Conservation (phyloP, 2,329 filamentous ascomycete genomes). For the Uncinocarpus reesii region DNA sequence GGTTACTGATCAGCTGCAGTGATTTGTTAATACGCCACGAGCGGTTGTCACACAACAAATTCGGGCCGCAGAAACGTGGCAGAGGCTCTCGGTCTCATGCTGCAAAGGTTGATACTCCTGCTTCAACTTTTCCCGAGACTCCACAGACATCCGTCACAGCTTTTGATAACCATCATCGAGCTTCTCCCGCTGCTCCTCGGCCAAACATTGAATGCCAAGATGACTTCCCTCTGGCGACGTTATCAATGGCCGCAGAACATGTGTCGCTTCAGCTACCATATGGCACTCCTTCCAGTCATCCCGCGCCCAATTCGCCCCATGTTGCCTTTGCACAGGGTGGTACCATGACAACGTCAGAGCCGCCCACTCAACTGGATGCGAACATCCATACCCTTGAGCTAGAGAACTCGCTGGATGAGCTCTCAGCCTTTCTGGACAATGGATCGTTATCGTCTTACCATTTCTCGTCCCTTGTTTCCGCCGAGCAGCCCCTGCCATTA, state of each 20-base stretch:
- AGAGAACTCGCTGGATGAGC: constrained; percentile 29
- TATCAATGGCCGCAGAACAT: constrained; percentile 36
- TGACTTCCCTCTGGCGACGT: constrained; percentile 30
- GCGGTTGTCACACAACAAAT: constrained; percentile 38
- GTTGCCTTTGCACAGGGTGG: constrained; percentile 3
- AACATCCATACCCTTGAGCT: constrained; percentile 16
- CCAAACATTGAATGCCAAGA: constrained; percentile 10
- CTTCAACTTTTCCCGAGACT: constrained; percentile 21
- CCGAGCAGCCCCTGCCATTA: constrained; percentile 30
- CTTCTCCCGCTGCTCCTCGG: background rate
- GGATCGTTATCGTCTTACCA: constrained; percentile 41
- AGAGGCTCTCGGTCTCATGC: constrained; percentile 18
- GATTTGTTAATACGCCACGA: constrained; percentile 42
- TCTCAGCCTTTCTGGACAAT: constrained; percentile 35
- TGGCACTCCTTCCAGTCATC: constrained; percentile 13
- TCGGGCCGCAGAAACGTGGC: constrained; percentile 28
- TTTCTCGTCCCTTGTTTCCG: constrained; percentile 37
- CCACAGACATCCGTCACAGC: background rate
- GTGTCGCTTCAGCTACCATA: constrained; percentile 26
- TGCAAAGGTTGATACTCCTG: constrained; percentile 14
- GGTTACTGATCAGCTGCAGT: constrained; percentile 20
- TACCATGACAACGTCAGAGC: background rate
- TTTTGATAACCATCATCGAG: constrained; percentile 28
- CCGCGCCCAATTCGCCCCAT: background rate
- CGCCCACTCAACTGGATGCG: background rate